These are phyloP conservation scores for Quercus mongolica DNA, from an alignment of 306 rosid species.

Conservation along the genomic window DNA sequence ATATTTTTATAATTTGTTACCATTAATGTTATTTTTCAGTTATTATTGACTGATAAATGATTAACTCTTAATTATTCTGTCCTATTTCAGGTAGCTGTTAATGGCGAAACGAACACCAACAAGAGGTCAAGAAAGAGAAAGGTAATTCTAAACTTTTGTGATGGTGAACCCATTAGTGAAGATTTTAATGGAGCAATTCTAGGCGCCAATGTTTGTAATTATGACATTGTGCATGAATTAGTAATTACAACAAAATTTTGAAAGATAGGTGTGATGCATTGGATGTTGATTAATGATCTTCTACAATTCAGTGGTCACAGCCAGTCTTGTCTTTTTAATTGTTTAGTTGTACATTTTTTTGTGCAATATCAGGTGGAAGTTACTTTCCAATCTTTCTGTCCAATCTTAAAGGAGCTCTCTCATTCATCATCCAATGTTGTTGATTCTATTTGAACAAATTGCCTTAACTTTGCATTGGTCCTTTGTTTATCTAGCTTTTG, in stretches of 20 bases:
- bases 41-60: no score
- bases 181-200: neutral
- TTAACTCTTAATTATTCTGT: no score
- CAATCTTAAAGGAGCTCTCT: neutral
- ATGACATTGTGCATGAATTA: neutral
- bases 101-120: slow-evolving; percentile 32
- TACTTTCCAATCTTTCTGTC: neutral
- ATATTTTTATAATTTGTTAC: neutral
- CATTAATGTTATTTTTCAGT: no score
- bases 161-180: neutral
- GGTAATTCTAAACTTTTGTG: slow-evolving; percentile 31
- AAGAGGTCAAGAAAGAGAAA: slow-evolving; percentile 65
- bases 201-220: neutral
- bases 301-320: neutral
- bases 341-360: no score
- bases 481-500: neutral
- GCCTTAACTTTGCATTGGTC: neutral
- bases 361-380: neutral
- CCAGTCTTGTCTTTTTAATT: neutral
- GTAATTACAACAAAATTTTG: neutral
- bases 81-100: slow-evolving; percentile 38
- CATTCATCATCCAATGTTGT: neutral
- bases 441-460: no score
- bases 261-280: neutral
- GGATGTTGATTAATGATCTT: neutral